These are phyloP conservation scores for Colletotrichum lentis DNA, from an alignment of 2,329 filamentous ascomycete genomes.

Conservation along the genomic window DNA sequence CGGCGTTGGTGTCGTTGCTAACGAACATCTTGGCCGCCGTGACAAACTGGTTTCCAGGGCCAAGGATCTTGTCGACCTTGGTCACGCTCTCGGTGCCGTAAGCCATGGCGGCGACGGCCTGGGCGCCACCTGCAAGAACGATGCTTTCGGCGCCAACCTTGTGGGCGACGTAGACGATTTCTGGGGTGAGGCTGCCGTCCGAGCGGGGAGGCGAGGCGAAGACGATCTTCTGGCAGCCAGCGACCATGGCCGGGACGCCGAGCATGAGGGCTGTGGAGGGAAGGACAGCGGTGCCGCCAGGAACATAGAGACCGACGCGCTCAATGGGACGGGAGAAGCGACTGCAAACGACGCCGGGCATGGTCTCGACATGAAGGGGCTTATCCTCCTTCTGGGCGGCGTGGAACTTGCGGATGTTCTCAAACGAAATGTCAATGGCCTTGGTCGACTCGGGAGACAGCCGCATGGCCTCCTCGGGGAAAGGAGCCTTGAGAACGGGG, in stretches of 20 bases:
- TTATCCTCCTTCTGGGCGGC: conserved; percentile 87
- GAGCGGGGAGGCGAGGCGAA: conserved; percentile 88
- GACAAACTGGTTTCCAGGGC: conserved; percentile 97
- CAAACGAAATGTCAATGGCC: conserved; percentile 92
- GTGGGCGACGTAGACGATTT: conserved; percentile 97
- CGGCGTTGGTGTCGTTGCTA: conserved; percentile 94
- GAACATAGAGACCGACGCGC: conserved; percentile 94
- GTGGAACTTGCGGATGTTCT: conserved; percentile 96
- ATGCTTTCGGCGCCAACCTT: conserved; percentile 97
- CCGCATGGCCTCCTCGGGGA: conserved; percentile 85
- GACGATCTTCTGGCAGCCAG: conserved; percentile 94
- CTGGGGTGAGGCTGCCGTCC: conserved; percentile 90
- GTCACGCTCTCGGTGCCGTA: conserved; percentile 94
- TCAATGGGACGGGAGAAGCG: conserved; percentile 94
- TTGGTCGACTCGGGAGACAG: conserved; percentile 78
- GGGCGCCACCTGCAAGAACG: conserved; percentile 92
- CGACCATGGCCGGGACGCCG: conserved; percentile 96
- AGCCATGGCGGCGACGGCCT: conserved; percentile 95
- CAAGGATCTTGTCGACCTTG: conserved; percentile 99
- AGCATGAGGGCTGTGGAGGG: conserved; percentile 98
- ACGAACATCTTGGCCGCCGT: conserved; percentile 99
- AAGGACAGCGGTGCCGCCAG: conserved; percentile 94
- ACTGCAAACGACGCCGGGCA: conserved; percentile 95
- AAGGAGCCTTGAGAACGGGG: conserved; percentile 88
- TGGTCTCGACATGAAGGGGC: conserved; percentile 88